Conservation (phyloP, 768 basidiomycete genomes). For the Stropharia rugosoannulata region DNA sequence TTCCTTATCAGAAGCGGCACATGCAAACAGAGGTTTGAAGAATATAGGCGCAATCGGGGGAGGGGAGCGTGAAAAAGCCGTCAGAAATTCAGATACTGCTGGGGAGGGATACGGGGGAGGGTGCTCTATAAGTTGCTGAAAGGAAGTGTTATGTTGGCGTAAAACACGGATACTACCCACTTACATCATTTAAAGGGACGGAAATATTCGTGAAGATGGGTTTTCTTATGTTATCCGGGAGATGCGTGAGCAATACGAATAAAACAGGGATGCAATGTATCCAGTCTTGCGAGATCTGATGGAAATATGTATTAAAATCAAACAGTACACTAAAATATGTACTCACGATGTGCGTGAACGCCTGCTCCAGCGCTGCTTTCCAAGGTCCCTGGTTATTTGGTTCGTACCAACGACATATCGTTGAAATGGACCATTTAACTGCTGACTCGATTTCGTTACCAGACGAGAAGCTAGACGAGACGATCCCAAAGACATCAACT, state of each 20-base stretch:
- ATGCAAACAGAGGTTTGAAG: slow-evolving; percentile 70
- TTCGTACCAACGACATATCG: slow-evolving; percentile 21
- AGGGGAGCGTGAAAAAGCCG: slow-evolving; percentile 45
- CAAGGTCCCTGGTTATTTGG: slow-evolving; percentile 13
- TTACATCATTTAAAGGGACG: slow-evolving; percentile 51
- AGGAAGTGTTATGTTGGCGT: not conserved
- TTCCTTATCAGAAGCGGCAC: slow-evolving; percentile 65
- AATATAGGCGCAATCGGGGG: slow-evolving; percentile 50
- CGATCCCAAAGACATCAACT: slow-evolving; percentile 21
- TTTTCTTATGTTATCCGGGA: slow-evolving; percentile 49
- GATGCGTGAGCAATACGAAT: slow-evolving; percentile 37
- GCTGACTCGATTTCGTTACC: slow-evolving; percentile 4
- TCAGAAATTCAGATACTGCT: slow-evolving; percentile 50
- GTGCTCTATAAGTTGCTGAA: slow-evolving; percentile 51
- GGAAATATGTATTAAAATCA: not conserved
- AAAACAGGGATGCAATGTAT: slow-evolving; percentile 36
- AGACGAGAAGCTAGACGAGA: not conserved
- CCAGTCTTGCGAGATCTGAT: slow-evolving; percentile 39
- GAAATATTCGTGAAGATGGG: slow-evolving; percentile 37
- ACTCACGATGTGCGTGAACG: slow-evolving; percentile 22
- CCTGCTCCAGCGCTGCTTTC: slow-evolving; percentile 20
- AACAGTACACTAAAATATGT: slow-evolving; percentile 2
- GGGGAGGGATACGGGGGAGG: slow-evolving; percentile 49
- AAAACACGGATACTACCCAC: slow-evolving; percentile 12
- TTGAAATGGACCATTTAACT: slow-evolving; percentile 19